Conservation (phyloP, 495 filamentous ascomycete genomes). For the Hypoxylon fuscum region DNA sequence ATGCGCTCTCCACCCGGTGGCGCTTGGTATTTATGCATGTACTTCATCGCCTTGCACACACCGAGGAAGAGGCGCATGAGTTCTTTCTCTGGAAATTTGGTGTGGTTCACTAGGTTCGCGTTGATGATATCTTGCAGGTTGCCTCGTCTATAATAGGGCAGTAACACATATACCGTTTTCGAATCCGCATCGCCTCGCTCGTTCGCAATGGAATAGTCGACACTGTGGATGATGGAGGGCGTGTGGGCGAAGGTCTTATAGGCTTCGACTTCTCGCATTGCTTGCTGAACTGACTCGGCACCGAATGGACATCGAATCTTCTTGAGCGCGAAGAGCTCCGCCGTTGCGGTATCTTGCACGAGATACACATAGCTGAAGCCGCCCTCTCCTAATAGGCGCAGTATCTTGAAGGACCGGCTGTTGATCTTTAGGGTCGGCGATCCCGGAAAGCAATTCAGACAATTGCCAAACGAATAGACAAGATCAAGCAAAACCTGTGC, state of each 20-base stretch:
- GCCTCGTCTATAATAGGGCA: conserved; percentile 93
- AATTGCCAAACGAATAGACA: conserved; percentile 89
- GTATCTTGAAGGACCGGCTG: conserved; percentile 91
- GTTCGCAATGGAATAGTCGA: conserved; percentile 76
- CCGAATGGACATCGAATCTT: conserved; percentile 99
- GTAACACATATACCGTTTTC: conserved; percentile 95
- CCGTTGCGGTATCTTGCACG: conserved; percentile 84
- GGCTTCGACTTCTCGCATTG: conserved; percentile 95
- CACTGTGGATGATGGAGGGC: conserved; percentile 86
- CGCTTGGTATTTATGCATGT: conserved; percentile 87
- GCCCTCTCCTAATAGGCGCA: conserved; percentile 92
- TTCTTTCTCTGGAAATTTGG: conserved; percentile 82
- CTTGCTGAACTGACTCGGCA: conserved; percentile 91
- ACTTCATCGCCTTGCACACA: conserved; percentile 84
- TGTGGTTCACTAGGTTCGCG: conserved; percentile 96
- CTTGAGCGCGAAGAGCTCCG: conserved; percentile 90
- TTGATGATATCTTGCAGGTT: conserved; percentile 99
- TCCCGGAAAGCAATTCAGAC: conserved; percentile 93
- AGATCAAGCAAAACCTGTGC: conserved; percentile 87
- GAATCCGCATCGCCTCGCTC: conserved; percentile 70
- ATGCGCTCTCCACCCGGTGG: conserved; percentile 60
- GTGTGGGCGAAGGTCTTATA: conserved; percentile 88
- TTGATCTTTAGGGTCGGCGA: conserved; percentile 96
- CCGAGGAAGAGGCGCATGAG: conserved; percentile 92
- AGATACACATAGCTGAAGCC: conserved; percentile 99